Evolutionary conservation across 2,329 filamentous ascomycete species (phyloP).

Genomic region (Penicillium oxalicum): DNA sequence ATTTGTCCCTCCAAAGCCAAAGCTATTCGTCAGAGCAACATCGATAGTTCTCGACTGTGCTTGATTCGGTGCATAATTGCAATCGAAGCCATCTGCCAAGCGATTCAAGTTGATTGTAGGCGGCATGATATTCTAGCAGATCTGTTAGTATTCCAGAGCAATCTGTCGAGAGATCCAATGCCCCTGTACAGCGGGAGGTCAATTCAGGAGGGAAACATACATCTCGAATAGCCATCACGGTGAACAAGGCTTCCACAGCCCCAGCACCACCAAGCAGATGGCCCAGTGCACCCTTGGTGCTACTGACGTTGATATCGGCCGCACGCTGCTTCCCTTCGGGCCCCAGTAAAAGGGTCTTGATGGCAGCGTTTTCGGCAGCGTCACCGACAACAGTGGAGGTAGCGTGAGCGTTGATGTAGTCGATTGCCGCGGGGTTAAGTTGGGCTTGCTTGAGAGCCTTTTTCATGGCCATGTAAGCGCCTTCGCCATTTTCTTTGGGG

Average conservation of each 20-base stretch:
- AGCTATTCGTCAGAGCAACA: constrained; percentile 86
- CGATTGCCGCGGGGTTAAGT: constrained; percentile 63
- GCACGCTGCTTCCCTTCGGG: constrained; percentile 59
- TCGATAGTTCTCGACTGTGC: constrained; percentile 66
- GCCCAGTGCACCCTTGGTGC: constrained; percentile 88
- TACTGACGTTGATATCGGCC: constrained; percentile 71
- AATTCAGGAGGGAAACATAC: constrained; percentile 46
- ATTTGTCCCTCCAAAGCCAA: constrained; percentile 96
- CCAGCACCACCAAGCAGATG: constrained; percentile 89
- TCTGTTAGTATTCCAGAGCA: not conserved
- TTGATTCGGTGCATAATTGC: constrained; percentile 74
- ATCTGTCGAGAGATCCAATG: too few species aligned
- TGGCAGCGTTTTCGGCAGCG: constrained; percentile 77
- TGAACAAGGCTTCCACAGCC: constrained; percentile 82
- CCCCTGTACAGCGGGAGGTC: not conserved
- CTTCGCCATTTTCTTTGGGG: constrained; percentile 72
- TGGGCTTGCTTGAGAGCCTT: constrained; percentile 68
- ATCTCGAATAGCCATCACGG: constrained; percentile 70
- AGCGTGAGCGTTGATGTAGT: constrained; percentile 94
- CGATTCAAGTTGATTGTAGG: constrained; percentile 78
- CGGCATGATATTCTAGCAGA: constrained; percentile 63
- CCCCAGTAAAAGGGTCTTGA: constrained; percentile 69
- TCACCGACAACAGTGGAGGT: constrained; percentile 85
- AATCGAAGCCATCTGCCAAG: constrained; percentile 61
- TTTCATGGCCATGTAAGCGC: constrained; percentile 79